Conservation (phyloP, 2,329 filamentous ascomycete genomes). For the Nothopassalora personata region DNA sequence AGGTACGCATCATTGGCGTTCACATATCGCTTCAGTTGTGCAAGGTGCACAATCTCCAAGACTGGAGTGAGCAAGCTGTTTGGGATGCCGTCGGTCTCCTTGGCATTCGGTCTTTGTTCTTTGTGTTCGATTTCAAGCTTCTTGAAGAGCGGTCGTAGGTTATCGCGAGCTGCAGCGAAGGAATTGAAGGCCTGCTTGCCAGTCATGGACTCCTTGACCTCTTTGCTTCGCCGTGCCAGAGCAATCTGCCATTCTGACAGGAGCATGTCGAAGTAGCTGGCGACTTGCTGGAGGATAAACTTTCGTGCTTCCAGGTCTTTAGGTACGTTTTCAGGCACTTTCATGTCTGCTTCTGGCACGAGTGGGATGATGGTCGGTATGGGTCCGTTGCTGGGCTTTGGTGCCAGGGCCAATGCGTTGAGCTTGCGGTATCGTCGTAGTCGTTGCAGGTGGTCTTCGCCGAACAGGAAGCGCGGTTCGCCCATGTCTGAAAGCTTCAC, state of each 20-base stretch:
- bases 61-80: constrained; percentile 69
- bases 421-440: constrained; percentile 67
- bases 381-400: constrained; percentile 60
- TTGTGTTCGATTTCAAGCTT: constrained; percentile 59
- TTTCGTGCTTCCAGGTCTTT: constrained; percentile 60
- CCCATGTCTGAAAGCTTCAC: constrained; percentile 63
- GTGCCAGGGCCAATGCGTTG: constrained; percentile 37
- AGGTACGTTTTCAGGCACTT: constrained; percentile 60
- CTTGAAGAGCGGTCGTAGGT: constrained; percentile 83
- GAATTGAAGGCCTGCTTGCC: constrained; percentile 77
- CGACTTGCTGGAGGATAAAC: constrained; percentile 80
- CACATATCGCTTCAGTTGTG: constrained; percentile 86
- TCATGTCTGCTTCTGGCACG: constrained; percentile 84
- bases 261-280: constrained; percentile 96
- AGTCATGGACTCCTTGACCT: constrained; percentile 65
- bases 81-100: constrained; percentile 62
- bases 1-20: constrained; percentile 96
- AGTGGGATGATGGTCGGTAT: constrained; percentile 80
- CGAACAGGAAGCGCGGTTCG: constrained; percentile 73
- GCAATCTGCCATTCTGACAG: constrained; percentile 79
- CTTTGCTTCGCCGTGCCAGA: constrained; percentile 55
- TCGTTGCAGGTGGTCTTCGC: constrained; percentile 66
- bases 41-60: constrained; percentile 84
- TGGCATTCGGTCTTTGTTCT: not conserved
- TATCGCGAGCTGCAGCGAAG: constrained; percentile 81